Evolutionary conservation across 148 eudicot genomes (phyloP).

Genomic region (Rhododendron griersonianum): DNA sequence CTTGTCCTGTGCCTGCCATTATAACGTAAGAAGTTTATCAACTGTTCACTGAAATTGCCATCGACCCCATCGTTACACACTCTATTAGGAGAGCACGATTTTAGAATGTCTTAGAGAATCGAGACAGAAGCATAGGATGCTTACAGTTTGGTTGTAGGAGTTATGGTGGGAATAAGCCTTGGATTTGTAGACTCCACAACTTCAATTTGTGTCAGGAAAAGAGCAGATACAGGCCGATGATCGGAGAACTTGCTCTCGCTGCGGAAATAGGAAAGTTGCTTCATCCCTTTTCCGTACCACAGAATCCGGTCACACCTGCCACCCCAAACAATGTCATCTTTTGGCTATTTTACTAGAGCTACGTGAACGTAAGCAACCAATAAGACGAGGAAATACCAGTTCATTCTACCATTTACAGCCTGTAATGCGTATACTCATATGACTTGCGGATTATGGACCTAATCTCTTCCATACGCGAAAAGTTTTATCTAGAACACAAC

Average conservation of each 20-base stretch:
- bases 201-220: constrained; percentile 60
- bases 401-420: constrained; percentile 5
- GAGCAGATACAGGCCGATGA: constrained; percentile 89
- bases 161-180: constrained; percentile 17
- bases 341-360: not conserved
- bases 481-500: not conserved
- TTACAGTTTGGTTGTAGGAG: constrained; percentile 28
- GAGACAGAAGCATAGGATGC: constrained; percentile 2
- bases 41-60: not conserved
- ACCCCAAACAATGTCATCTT: not conserved
- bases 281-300: constrained; percentile 81
- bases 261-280: constrained; percentile 66
- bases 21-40: not conserved
- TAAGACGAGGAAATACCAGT: not conserved
- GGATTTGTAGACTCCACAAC: constrained; percentile 33
- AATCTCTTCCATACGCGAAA: not conserved
- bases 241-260: constrained; percentile 88
- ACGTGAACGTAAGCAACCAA: not conserved
- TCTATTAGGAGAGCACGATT: constrained; percentile 3
- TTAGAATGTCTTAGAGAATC: not conserved
- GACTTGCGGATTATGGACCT: not conserved
- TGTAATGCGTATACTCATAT: not conserved
- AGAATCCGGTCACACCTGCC: constrained; percentile 94
- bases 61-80: not conserved
- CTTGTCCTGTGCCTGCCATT: constrained; percentile 20